A percentile compares a stretch with the other conserved stretches of the same genome.
Conservation (phyloP, 2,329 filamentous ascomycete genomes). For the Leptoxyphium fumago region DNA sequence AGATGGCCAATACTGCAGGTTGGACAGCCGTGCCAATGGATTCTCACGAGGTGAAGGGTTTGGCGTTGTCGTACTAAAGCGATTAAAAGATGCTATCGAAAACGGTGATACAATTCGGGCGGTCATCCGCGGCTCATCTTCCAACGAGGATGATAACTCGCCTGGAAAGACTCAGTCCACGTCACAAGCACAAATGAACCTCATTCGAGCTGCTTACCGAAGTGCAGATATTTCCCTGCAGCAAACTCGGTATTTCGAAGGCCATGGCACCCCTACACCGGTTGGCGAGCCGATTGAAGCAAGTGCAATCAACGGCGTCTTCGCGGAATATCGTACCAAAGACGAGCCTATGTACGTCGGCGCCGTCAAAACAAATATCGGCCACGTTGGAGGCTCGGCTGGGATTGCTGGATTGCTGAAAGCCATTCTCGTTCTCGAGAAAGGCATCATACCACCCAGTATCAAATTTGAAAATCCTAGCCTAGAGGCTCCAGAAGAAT, state of each 20-base stretch:
- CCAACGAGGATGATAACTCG: slow-evolving; percentile 7
- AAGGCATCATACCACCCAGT: slow-evolving; percentile 13
- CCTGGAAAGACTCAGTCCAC: slow-evolving; percentile 6
- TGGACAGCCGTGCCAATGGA: slow-evolving; percentile 1
- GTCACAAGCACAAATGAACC: slow-evolving; percentile 5
- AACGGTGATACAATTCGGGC: not conserved
- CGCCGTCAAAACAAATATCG: not conserved
- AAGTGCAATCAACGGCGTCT: not conserved
- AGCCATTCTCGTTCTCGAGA: slow-evolving; percentile 13
- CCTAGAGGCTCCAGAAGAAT: not conserved
- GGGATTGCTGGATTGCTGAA: slow-evolving; percentile 15
- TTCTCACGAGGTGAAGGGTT: slow-evolving; percentile 1
- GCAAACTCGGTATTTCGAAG: slow-evolving; percentile 8
- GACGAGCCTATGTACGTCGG: not conserved
- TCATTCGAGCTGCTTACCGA: slow-evolving; percentile 6
- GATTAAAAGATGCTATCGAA: not conserved
- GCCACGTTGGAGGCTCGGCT: slow-evolving; percentile 10
- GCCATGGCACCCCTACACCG: slow-evolving; percentile 6
- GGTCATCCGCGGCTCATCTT: not conserved
- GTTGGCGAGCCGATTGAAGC: not conserved
- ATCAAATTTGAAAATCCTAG: slow-evolving; percentile 12
- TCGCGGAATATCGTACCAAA: not conserved
- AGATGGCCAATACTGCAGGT: not conserved
- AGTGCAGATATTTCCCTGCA: slow-evolving; percentile 2
- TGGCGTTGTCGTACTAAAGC: not conserved